Percentiles rank a stretch among this genome's conserved stretches.
Conservation (phyloP, 306 rosid species). For the Ormosia semicastrata region DNA sequence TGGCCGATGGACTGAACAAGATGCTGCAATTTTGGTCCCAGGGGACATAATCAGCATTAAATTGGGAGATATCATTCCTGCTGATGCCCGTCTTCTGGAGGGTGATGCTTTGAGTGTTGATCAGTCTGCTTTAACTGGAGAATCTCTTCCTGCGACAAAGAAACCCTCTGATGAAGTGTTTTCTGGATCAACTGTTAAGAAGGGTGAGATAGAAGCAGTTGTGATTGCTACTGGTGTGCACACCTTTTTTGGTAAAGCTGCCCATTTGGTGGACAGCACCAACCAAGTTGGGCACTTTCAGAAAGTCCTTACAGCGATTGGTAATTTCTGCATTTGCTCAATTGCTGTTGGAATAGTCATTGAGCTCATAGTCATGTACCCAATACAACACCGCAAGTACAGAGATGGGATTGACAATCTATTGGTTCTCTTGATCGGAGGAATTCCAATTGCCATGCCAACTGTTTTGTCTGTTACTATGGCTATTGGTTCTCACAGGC, state of each 20-base stretch:
- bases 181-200: slow-evolving; percentile 97
- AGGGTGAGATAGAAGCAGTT: slow-evolving; percentile 97
- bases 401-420: slow-evolving; percentile 96
- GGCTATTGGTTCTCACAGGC: slow-evolving; percentile 99
- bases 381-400: slow-evolving; percentile 82
- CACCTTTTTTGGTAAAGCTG: slow-evolving; percentile 98
- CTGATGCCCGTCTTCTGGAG: slow-evolving; percentile 99
- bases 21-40: slow-evolving; percentile 93
- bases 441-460: slow-evolving; percentile 99
- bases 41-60: slow-evolving; percentile 97
- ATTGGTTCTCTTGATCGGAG: slow-evolving; percentile 95
- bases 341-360: slow-evolving; percentile 75
- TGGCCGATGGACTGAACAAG: slow-evolving; percentile 92
- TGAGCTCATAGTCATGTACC: slow-evolving; percentile 93
- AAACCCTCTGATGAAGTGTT: slow-evolving; percentile 90
- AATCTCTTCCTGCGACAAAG: slow-evolving; percentile 94
- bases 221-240: slow-evolving; percentile 99
- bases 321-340: slow-evolving; percentile 96
- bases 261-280: slow-evolving; percentile 96
- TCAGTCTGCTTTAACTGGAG: slow-evolving; percentile 97
- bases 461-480: slow-evolving; percentile 98
- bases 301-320: slow-evolving; percentile 96
- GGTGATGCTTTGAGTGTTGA: slow-evolving; percentile 98
- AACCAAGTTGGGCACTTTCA: slow-evolving; percentile 99
- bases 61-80: slow-evolving; percentile 94